Percentiles rank a stretch among this genome's conserved stretches.
Evolutionary conservation across 2,329 filamentous ascomycete genomes (phyloP).

Genomic region (Colletotrichum australisinense): DNA sequence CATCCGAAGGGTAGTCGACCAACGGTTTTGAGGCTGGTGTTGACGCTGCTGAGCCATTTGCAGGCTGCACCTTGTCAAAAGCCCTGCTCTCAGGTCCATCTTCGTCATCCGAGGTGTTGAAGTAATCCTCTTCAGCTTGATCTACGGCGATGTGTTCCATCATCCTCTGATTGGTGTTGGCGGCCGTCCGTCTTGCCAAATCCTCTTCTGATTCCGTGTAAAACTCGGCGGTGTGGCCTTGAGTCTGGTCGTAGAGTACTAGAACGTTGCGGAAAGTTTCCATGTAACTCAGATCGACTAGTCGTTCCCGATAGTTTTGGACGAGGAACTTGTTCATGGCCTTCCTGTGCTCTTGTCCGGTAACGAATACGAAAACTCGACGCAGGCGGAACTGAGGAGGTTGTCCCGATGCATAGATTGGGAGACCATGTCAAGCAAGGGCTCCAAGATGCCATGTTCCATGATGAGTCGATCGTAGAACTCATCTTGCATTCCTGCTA

Average conservation of each 20-base stretch:
- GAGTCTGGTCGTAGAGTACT: constrained; percentile 81
- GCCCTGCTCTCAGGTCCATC: constrained; percentile 47
- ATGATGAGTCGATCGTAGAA: constrained; percentile 90
- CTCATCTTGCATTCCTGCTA: constrained; percentile 87
- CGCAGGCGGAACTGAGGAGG: constrained; percentile 89
- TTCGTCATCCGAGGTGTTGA: constrained; percentile 82
- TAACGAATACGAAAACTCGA: constrained; percentile 96
- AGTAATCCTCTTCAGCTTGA: constrained; percentile 90
- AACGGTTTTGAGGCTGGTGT: constrained; percentile 76
- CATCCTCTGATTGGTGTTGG: constrained; percentile 62
- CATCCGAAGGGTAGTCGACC: constrained; percentile 93
- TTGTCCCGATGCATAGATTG: constrained; percentile 93
- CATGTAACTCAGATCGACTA: constrained; percentile 83
- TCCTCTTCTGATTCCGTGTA: constrained; percentile 78
- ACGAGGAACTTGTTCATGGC: constrained; percentile 86
- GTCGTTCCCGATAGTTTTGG: constrained; percentile 82
- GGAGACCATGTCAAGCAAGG: constrained; percentile 85
- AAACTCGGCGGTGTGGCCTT: constrained; percentile 77
- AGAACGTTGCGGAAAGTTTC: constrained; percentile 85
- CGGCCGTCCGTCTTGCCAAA: constrained; percentile 53
- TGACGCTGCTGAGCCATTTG: constrained; percentile 66
- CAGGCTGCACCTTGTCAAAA: constrained; percentile 48
- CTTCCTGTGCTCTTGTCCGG: constrained; percentile 79
- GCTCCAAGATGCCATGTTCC: constrained; percentile 83
- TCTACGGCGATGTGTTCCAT: constrained; percentile 82